These are phyloP conservation scores for Boletus eberwhitei DNA, from an alignment of 768 basidiomycete species.

Conservation along the genomic window DNA sequence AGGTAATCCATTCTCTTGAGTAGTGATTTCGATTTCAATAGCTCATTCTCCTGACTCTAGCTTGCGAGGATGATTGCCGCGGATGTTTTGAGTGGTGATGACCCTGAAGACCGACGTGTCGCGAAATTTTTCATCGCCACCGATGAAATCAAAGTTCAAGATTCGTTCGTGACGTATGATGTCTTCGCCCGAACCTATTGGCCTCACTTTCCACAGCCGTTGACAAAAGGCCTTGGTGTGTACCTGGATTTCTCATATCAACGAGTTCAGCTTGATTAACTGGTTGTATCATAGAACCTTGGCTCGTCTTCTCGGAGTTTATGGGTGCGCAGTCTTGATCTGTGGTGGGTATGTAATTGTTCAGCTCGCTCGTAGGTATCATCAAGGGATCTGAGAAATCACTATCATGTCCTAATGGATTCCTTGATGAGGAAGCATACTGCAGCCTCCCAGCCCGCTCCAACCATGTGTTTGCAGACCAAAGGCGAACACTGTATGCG, in stretches of 20 bases:
- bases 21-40: background rate
- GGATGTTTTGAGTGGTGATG: slow-evolving; percentile 14
- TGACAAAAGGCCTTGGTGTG: slow-evolving; percentile 53
- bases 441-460: slow-evolving; percentile 46
- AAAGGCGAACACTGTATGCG: slow-evolving; percentile 47
- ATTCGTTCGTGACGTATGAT: slow-evolving; percentile 41
- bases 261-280: background rate
- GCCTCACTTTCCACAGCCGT: slow-evolving; percentile 51
- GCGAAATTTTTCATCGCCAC: slow-evolving; percentile 15
- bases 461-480: slow-evolving; percentile 52
- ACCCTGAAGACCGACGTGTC: background rate
- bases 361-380: slow-evolving; percentile 37
- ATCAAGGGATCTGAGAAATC: slow-evolving; percentile 68
- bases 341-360: background rate
- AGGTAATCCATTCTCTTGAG: slow-evolving; percentile 35
- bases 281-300: slow-evolving; percentile 44
- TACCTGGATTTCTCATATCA: background rate
- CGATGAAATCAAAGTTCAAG: slow-evolving; percentile 16
- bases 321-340: slow-evolving; percentile 42
- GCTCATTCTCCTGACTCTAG: slow-evolving; percentile 8
- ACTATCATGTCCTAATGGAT: slow-evolving; percentile 31
- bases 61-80: slow-evolving; percentile 26
- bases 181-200: slow-evolving; percentile 53
- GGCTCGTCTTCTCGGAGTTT: slow-evolving; percentile 62
- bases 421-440: slow-evolving; percentile 46